phyloP scores from a whole-genome alignment of 768 basidiomycete species.

The Pisolithus microcarpus region DNA sequence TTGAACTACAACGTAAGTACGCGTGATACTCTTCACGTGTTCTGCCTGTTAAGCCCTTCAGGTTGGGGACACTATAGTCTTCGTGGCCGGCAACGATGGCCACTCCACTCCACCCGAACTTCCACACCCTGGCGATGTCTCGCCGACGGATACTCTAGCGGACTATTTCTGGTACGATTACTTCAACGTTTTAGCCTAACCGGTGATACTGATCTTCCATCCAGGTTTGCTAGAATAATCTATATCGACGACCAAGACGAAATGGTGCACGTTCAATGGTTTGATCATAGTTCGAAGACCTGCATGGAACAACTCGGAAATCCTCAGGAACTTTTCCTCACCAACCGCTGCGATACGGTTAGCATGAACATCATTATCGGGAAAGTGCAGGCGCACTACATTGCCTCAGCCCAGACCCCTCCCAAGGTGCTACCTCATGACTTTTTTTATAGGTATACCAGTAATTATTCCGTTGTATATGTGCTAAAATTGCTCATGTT shows the following conservation, averaged over 20 bases:
- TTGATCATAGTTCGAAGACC: conserved; percentile 60
- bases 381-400: conserved; percentile 41
- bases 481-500: not conserved
- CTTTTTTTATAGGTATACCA: conserved; percentile 52
- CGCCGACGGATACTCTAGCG: conserved; percentile 35
- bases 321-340: conserved; percentile 59
- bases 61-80: conserved; percentile 58
- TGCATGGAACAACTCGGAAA: conserved; percentile 54
- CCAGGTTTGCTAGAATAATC: conserved; percentile 64
- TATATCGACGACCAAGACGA: conserved; percentile 39
- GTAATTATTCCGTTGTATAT: conserved; percentile 1
- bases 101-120: conserved; percentile 25
- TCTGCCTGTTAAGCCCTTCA: conserved; percentile 20
- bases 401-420: conserved; percentile 16
- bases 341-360: conserved; percentile 44
- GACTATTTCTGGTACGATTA: conserved; percentile 57
- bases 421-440: conserved; percentile 28
- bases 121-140: conserved; percentile 31
- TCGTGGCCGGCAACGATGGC: conserved; percentile 34
- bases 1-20: conserved; percentile 37
- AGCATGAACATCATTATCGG: conserved; percentile 36
- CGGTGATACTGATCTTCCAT: not conserved
- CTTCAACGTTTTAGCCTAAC: not conserved
- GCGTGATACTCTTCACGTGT: not conserved
- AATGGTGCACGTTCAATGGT: conserved; percentile 64